phyloP scores from a whole-genome alignment of 1,284 basidiomycete genomes.

The Moesziomyces parantarcticus region DNA sequence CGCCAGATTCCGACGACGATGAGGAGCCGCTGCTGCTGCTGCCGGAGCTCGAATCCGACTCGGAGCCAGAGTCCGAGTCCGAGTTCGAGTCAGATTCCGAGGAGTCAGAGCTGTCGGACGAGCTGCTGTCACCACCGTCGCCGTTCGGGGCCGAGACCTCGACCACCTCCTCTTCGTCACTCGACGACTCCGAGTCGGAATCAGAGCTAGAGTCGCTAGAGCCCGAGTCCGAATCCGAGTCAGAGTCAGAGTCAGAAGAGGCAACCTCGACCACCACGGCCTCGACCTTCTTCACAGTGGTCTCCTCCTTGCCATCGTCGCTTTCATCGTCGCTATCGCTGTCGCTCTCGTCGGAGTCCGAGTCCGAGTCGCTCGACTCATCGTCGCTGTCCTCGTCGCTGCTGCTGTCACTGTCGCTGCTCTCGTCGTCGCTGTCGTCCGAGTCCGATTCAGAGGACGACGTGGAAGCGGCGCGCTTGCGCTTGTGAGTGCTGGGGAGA shows the following conservation, averaged over 20 bases:
- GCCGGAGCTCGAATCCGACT: constrained; percentile 11
- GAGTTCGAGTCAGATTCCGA: constrained; percentile 21
- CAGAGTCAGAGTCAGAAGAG: constrained; percentile 14
- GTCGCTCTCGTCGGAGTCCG: neutral
- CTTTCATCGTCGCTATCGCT: constrained; percentile 16
- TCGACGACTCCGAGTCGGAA: neutral
- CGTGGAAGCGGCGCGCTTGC: constrained; percentile 17
- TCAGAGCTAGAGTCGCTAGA: constrained; percentile 8
- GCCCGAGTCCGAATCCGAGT: constrained; percentile 1
- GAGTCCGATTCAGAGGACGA: constrained; percentile 19
- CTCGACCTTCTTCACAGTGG: constrained; percentile 15
- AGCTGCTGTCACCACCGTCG: constrained; percentile 2
- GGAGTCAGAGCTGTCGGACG: constrained; percentile 6
- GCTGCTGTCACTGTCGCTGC: constrained; percentile 18
- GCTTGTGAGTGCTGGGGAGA: constrained; percentile 16
- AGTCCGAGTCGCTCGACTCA: constrained; percentile 14
- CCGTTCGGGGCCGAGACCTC: neutral
- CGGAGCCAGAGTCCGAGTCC: constrained; percentile 10
- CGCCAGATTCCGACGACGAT: constrained; percentile 1
- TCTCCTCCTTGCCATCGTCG: constrained; percentile 16
- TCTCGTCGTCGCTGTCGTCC: constrained; percentile 17
- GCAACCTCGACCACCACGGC: constrained; percentile 9
- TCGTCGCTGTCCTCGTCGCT: constrained; percentile 26
- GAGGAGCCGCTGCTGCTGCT: constrained; percentile 10
- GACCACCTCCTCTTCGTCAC: neutral